These are phyloP conservation scores for Acidiella bohemica DNA, from an alignment of 495 filamentous ascomycete genomes.

Conservation along the genomic window DNA sequence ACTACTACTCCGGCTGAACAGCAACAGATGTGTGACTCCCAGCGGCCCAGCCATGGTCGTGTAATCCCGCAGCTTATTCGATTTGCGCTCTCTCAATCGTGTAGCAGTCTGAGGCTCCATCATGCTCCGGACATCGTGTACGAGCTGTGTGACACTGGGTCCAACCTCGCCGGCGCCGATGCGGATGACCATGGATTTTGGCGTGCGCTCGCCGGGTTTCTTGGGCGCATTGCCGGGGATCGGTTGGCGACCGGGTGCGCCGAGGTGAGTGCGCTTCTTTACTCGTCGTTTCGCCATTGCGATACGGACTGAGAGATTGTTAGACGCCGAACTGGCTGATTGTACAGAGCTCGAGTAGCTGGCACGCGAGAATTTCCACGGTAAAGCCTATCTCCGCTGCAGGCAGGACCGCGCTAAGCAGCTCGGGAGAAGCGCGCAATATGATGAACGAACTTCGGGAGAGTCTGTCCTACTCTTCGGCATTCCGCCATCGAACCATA, in stretches of 20 bases:
- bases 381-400: too few species aligned
- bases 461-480: too few species aligned
- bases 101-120: slow-evolving; percentile 93
- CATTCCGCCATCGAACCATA: too few species aligned
- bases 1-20: slow-evolving; percentile 78
- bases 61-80: slow-evolving; percentile 84
- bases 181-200: slow-evolving; percentile 97
- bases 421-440: too few species aligned
- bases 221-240: slow-evolving; percentile 35
- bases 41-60: slow-evolving; percentile 90
- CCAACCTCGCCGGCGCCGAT: slow-evolving; percentile 91
- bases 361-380: too few species aligned
- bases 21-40: slow-evolving; percentile 82
- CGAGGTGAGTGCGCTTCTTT: slow-evolving; percentile 81
- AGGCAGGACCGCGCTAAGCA: too few species aligned
- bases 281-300: slow-evolving; percentile 67
- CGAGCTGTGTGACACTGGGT: slow-evolving; percentile 78
- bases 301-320: too few species aligned
- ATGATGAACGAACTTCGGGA: too few species aligned
- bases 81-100: slow-evolving; percentile 70
- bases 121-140: slow-evolving; percentile 77
- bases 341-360: too few species aligned
- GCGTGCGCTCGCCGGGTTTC: slow-evolving; percentile 42
- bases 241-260: slow-evolving; percentile 44
- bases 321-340: too few species aligned